Base-by-base conservation (phyloP, 306 rosid genomes). In the Macrotyloma uniflorum region DNA sequence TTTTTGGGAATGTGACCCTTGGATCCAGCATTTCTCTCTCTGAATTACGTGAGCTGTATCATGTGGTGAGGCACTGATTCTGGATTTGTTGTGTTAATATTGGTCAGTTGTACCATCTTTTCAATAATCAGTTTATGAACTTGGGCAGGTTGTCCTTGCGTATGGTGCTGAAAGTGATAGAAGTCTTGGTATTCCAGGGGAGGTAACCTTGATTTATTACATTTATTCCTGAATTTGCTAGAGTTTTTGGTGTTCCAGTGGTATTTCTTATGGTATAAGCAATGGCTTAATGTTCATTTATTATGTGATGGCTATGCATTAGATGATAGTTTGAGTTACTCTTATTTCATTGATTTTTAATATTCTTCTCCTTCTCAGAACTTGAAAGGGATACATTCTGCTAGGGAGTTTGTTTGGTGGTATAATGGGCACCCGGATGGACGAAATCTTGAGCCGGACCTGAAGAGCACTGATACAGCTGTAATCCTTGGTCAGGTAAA, bases 401-500 rank as follows among this genome's bases (percentile, higher is more conserved):
- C 99, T 67, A 88, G 99, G 85, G 97, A 92, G 83, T 93, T 92
- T 91, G 99, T 95, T 78, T 91, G 97, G 97, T 93, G 98, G 99
- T 92, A 95, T 83, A 95, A 95, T 83, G 99, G 98, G 81, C 98
- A 95, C 45, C 99, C 96, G 70, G 92, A 95, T 88, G 86, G 87
- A n/a, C 84, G 54, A 79, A 81, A 81, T 85, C 93, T 95, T 61
- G 86, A 89, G 79, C 96, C 88, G 16, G 87, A 91, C 80, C 80
- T 95, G 73, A 91, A 91, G 80, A 85, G 87, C 81, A 84, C 88
- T 6, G 97, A 89, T 81, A 87, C 97, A 33, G 97, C 93, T 87
- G 94, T 95, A 69, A 86, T 92, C 84, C 96, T 91, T 86, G 99
- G 99, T 54, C 98, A 93, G 96, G 99, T 92, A 89, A n/a, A 73